Evolutionary conservation across 352 stramenopile genomes (phyloP).

Genomic region (Phytophthora uliginosa): DNA sequence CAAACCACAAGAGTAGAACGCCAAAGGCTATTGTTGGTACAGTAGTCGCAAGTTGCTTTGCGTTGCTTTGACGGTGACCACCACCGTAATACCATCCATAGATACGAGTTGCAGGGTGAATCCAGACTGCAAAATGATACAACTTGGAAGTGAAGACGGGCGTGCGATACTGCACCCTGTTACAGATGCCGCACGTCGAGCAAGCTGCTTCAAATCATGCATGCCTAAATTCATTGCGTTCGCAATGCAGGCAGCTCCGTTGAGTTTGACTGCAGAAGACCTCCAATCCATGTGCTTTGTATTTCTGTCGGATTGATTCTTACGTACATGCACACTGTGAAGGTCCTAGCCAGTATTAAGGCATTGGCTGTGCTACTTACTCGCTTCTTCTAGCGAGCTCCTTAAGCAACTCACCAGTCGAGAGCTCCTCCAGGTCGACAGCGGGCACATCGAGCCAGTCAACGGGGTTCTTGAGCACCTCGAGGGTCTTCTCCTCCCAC

Average conservation of each 20-base stretch:
- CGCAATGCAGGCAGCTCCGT: not conserved
- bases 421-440: conserved; percentile 77
- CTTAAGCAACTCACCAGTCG: conserved; percentile 77
- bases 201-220: too few relatives aligned
- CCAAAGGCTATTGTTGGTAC: too few relatives aligned
- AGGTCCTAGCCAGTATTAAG: not conserved
- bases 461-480: conserved; percentile 95
- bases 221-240: too few relatives aligned
- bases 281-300: not conserved
- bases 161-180: too few relatives aligned
- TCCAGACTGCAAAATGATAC: too few relatives aligned
- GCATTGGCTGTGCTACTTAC: conserved; percentile 13
- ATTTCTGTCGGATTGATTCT: conserved; percentile 9
- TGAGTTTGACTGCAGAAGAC: not conserved
- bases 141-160: too few relatives aligned
- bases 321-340: not conserved
- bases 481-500: conserved; percentile 94
- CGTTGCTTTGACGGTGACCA: too few relatives aligned
- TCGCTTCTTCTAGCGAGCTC: conserved; percentile 83
- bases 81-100: too few relatives aligned
- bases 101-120: too few relatives aligned
- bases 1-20: too few relatives aligned
- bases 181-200: too few relatives aligned
- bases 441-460: conserved; percentile 94
- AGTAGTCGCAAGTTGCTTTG: too few relatives aligned